Evolutionary conservation across 257 asterid genomes (phyloP), one percentile per base, ranked within the genome.

Genomic region (Penstemon barbatus): DNA sequence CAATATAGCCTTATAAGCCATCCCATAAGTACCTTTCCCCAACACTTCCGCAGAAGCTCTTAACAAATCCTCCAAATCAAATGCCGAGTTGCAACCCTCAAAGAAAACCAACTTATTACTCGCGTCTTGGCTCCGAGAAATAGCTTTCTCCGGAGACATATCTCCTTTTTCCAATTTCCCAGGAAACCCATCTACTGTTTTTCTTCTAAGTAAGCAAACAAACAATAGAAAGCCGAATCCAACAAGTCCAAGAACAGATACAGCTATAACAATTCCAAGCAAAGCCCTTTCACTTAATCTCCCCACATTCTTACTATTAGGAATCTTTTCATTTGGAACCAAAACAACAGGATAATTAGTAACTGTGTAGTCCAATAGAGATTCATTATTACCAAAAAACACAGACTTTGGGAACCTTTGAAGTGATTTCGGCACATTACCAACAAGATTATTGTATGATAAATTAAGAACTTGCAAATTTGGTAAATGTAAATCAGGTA

Each of bases 41-140:
- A 94, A 58, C 0, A 94, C 97, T 72, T 94, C 99, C 1, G 97
- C 99, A 9, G 99, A 94, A 65, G 99, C 99, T 77, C 97, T 89
- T 80, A 94, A 74, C 71, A 94, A 79, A 74, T 94, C 99, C 79
- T 94, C 99, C 73, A 94, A 79, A 79, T 94, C 97, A 58, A 91
- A 94, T 2, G 92, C 92, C 68, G 74, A 87, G 58, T 83, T 87
- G 73, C 97, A 89, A 7, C 96, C 99, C 83, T 91, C 96, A 61
- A 91, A 91, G 89, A 94, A 94, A 63, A 79, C 85, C 71, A 94
- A 73, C 83, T 81, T 87, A 73, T 91, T 89, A 45, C 73, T 83
- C 1, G 86, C 96, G 46, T 88, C 96, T 61, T 84, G 86, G 65
- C 77, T 82, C 50, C 97, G 78, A 0, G 96, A 87, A 71, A 85